These are phyloP conservation scores for Suhomyces canberraensis DNA, from an alignment of 805 yeast species.

Conservation along the genomic window DNA sequence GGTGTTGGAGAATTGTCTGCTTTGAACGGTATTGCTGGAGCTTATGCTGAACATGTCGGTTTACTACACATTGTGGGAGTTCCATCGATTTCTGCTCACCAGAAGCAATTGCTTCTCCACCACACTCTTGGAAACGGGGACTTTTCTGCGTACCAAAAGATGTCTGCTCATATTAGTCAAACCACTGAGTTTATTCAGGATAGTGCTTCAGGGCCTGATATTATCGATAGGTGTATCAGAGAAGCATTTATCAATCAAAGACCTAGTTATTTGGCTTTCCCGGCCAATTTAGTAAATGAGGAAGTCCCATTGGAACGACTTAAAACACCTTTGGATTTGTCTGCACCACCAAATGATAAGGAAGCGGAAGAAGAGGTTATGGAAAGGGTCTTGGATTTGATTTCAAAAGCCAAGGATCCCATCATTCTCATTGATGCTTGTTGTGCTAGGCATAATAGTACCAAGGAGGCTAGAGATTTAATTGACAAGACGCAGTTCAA, in stretches of 20 bases:
- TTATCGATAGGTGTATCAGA: constrained; percentile 14
- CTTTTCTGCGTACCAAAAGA: constrained; percentile 12
- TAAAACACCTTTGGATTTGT: constrained; percentile 12
- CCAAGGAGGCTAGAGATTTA: constrained; percentile 15
- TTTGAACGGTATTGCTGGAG: constrained; percentile 15
- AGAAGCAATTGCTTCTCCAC: constrained; percentile 14
- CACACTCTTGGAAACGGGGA: constrained; percentile 18
- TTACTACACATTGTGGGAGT: constrained; percentile 14
- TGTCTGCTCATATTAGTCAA: constrained; percentile 11
- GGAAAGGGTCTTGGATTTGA: constrained; percentile 5
- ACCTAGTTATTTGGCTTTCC: constrained; percentile 16
- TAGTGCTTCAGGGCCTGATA: constrained; percentile 10
- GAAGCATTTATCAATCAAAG: constrained; percentile 16
- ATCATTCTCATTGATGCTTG: constrained; percentile 21
- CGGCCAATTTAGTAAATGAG: constrained; percentile 14
- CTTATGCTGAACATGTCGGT: constrained; percentile 17
- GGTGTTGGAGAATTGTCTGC: constrained; percentile 16
- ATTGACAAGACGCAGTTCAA: constrained; percentile 17
- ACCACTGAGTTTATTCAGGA: constrained; percentile 12
- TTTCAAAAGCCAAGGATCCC: constrained; percentile 15
- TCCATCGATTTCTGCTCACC: constrained; percentile 13
- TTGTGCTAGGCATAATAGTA: constrained; percentile 17
- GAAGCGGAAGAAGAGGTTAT: constrained; percentile 13
- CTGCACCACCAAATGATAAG: constrained; percentile 10
- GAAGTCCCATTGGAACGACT: constrained; percentile 10